Base-by-base conservation (phyloP, 2,329 filamentous ascomycete genomes). In the Diaporthe vaccinii region DNA sequence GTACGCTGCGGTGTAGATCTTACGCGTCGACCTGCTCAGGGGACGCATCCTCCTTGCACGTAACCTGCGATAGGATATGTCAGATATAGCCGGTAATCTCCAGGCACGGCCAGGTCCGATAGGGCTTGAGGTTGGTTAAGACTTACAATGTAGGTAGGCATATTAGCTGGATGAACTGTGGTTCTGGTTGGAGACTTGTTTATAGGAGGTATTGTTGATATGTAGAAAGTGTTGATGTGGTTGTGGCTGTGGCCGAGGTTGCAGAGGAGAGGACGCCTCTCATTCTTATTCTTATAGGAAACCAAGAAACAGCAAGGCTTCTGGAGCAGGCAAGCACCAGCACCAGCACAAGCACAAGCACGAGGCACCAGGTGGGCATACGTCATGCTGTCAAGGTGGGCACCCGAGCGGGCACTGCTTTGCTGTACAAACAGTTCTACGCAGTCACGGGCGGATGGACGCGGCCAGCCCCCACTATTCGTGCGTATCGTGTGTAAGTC, bases 11-110 rank as follows among this genome's bases (percentile, higher is more conserved):
- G 61, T n/a, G 41, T 28, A 36, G 31, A 58, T 70, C 76, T 77
- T 76, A 77, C 76, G 74, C 72, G 7, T 73, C 74, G 74, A 77
- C 67, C 67, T 77, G 76, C 44, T 74, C 73, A 41, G 70, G 61
- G 59, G 74, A 51, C 28, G 72, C 91, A 77, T 92, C 90, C 55
- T 91, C 87, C 85, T 97, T 96, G 85, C 94, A 91, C 74, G 95
- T 95, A 78, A 98, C 91, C 95, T 98, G 76, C 39, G n/a, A 39
- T 39, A 53, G 39, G 17, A 14, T 46, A 58, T 57, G 49, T 57
- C 59, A 58, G 65, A 55, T 36, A 70, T 53, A 25, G n/a, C 20
- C 25, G 39, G 65, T 39, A 67, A 58, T 49, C 39, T 28, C 17
- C 22, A 20, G 20, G 7, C 17, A 67, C n/a, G 36, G 17, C 22